These are phyloP conservation scores for Clavispora fructus DNA, from an alignment of 805 yeast species.

Conservation along the genomic window DNA sequence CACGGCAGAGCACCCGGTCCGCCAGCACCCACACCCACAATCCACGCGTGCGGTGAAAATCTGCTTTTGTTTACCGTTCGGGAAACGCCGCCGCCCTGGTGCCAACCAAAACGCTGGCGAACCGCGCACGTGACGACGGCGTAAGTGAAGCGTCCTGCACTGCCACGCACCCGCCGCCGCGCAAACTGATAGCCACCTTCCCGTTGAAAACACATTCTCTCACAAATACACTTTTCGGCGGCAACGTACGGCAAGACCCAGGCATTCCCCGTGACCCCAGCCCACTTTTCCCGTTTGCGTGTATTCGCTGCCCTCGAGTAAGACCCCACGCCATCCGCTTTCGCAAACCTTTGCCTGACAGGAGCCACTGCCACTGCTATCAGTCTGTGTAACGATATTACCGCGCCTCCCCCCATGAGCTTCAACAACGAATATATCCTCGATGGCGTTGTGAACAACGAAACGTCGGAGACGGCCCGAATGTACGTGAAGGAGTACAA, in stretches of 20 bases:
- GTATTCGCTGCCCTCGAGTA: not conserved
- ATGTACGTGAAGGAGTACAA: slow-evolving; percentile 71
- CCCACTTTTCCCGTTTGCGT: not conserved
- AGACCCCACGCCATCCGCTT: not conserved
- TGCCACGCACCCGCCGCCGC: not conserved
- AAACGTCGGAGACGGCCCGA: slow-evolving; percentile 45
- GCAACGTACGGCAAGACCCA: not conserved
- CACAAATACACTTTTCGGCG: not conserved
- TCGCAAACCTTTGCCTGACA: not conserved
- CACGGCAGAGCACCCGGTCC: no score
- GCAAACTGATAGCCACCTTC: slow-evolving; percentile 3
- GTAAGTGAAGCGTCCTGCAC: not conserved
- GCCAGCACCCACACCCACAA: no score
- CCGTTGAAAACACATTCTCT: not conserved
- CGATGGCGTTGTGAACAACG: slow-evolving; percentile 53
- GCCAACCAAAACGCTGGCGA: no score
- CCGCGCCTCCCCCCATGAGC: slow-evolving; percentile 2
- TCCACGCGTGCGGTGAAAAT: no score
- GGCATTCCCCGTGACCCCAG: not conserved
- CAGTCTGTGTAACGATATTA: not conserved
- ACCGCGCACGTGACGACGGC: not conserved
- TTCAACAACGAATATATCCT: slow-evolving; percentile 27
- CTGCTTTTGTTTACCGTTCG: no score
- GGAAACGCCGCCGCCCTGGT: no score
- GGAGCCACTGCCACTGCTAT: not conserved